Conservation (phyloP, 2,329 filamentous ascomycete species). For the Fusarium nanum region DNA sequence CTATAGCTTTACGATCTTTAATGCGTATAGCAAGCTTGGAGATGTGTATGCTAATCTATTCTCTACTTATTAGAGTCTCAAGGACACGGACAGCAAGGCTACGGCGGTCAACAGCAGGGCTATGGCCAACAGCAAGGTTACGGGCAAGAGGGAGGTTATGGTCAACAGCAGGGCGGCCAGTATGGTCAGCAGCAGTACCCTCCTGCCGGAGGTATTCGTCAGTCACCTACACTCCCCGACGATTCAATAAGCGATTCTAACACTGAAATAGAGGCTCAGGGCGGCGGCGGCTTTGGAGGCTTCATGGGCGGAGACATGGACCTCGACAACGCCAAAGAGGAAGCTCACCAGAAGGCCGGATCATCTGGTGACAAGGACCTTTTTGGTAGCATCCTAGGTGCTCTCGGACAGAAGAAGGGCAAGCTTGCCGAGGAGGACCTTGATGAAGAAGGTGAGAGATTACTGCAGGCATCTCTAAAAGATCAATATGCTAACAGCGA, state of each 20-base stretch:
- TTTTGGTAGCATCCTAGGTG: slow-evolving; percentile 61
- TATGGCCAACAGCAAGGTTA: slow-evolving; percentile 24
- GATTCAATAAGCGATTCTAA: slow-evolving; percentile 9
- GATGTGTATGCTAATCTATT: slow-evolving; percentile 6
- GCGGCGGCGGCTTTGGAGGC: slow-evolving; percentile 53
- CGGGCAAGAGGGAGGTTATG: slow-evolving; percentile 19
- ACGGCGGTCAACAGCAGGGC: slow-evolving; percentile 20
- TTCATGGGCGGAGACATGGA: slow-evolving; percentile 60
- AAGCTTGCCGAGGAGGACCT: slow-evolving; percentile 61
- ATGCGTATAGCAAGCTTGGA: background rate
- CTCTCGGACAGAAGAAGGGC: slow-evolving; percentile 62
- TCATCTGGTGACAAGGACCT: slow-evolving; percentile 60
- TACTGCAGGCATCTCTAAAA: too few relatives aligned
- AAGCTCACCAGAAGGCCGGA: slow-evolving; percentile 61
- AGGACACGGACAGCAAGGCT: slow-evolving; percentile 19
- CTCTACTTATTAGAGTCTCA: slow-evolving; percentile 21
- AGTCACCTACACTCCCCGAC: slow-evolving; percentile 24
- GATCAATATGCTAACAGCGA: background rate
- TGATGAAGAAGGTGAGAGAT: slow-evolving; percentile 60
- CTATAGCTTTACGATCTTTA: background rate
- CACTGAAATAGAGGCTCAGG: slow-evolving; percentile 49
- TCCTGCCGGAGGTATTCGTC: slow-evolving; percentile 44
- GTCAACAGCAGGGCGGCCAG: slow-evolving; percentile 18
- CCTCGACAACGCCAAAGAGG: slow-evolving; percentile 59
- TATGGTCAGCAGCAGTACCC: slow-evolving; percentile 40